A percentile compares a stretch with the other conserved stretches of the same genome.
phyloP scores from a whole-genome alignment of 371 early-diverging fungal genomes.

The Mucor mucedo region DNA sequence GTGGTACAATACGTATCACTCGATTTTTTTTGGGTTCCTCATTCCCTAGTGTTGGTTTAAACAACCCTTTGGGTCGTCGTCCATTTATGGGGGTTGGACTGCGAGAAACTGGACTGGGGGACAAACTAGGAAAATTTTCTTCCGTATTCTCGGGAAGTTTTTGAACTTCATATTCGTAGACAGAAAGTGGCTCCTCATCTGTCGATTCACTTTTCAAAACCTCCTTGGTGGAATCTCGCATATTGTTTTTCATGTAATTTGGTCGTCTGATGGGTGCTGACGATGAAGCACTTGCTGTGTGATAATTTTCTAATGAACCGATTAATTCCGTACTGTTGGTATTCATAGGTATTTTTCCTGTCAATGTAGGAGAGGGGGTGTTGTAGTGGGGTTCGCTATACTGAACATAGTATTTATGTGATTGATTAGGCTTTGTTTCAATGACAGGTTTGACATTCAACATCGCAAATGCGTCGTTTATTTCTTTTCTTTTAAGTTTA shows the following conservation, averaged over 20 bases:
- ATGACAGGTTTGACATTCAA: not conserved
- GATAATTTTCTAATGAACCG: too few species aligned
- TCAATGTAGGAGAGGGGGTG: not conserved
- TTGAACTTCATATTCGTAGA: not conserved
- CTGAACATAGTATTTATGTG: too few species aligned
- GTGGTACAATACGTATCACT: conserved; percentile 24
- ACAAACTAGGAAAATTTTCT: not conserved
- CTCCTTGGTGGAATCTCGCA: too few species aligned
- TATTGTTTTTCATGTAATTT: too few species aligned
- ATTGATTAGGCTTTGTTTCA: not conserved
- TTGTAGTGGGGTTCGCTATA: not conserved
- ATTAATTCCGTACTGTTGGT: too few species aligned
- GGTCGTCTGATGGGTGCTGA: too few species aligned
- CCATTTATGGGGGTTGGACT: not conserved
- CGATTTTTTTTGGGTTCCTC: not conserved
- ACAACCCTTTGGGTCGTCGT: not conserved
- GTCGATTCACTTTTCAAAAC: too few species aligned
- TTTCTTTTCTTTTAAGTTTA: not conserved
- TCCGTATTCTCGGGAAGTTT: not conserved
- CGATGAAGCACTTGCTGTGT: too few species aligned
- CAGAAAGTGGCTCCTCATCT: not conserved
- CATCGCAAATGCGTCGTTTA: not conserved
- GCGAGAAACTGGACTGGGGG: not conserved
- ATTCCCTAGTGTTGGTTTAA: not conserved
- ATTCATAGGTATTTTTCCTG: too few species aligned